A percentile compares a stretch with the other conserved stretches of the same genome.
Conservation (phyloP, 148 eudicot genomes). For the Pouteria glomerata region DNA sequence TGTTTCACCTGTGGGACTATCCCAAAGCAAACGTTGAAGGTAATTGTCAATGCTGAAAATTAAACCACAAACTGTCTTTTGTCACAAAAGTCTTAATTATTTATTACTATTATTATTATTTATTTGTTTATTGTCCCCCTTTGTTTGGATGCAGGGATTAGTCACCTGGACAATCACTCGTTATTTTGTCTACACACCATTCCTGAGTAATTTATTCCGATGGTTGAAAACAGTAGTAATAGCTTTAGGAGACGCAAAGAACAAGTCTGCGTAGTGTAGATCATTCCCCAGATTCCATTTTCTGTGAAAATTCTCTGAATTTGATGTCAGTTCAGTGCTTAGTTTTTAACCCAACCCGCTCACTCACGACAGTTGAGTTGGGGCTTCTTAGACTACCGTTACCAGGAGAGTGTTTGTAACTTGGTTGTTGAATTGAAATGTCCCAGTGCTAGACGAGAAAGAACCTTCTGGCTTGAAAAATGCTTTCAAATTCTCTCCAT, state of each 20-base stretch:
- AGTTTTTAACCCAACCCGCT: not conserved
- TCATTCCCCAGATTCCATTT: not conserved
- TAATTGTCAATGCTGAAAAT: too few relatives aligned
- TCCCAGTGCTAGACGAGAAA: too few relatives aligned
- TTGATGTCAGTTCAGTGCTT: too few relatives aligned
- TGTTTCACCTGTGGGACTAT: slow-evolving; percentile 69
- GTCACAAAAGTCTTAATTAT: slow-evolving; percentile 25
- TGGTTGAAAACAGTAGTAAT: slow-evolving; percentile 53
- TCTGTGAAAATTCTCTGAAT: too few relatives aligned
- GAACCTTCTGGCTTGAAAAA: too few relatives aligned
- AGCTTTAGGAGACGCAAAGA: slow-evolving; percentile 5
- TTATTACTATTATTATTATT: not conserved
- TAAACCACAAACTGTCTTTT: too few relatives aligned
- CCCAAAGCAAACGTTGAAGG: slow-evolving; percentile 70
- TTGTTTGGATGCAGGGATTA: slow-evolving; percentile 50
- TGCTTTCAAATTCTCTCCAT: too few relatives aligned
- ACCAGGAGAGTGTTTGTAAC: slow-evolving; percentile 6
- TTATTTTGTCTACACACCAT: slow-evolving; percentile 72
- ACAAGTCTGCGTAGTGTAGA: slow-evolving; percentile 14
- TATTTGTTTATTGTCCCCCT: not conserved
- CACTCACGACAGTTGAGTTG: not conserved
- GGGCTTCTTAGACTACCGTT: not conserved
- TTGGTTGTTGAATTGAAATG: too few relatives aligned
- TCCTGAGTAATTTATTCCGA: slow-evolving; percentile 62
- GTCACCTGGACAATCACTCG: slow-evolving; percentile 78